Percentiles rank a stretch among this genome's conserved stretches.
These are phyloP conservation scores for Colletotrichum sojae DNA, from an alignment of 2,329 filamentous ascomycete species.

Conservation along the genomic window DNA sequence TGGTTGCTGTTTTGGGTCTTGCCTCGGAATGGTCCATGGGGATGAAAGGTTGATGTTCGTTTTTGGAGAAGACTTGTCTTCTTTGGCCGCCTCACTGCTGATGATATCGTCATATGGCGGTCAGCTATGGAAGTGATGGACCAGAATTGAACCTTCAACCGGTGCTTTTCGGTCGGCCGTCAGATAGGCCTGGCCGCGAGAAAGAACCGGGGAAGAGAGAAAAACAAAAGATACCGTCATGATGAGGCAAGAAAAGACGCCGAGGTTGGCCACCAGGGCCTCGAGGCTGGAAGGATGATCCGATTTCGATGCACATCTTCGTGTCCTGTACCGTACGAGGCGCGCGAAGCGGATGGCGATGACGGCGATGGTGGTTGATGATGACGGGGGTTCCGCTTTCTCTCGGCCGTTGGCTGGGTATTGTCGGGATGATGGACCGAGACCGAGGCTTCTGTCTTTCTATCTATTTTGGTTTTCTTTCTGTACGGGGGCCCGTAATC, in stretches of 20 bases:
- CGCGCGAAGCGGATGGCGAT: not conserved
- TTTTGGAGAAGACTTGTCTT: not conserved
- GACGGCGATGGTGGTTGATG: no score
- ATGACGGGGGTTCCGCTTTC: no score
- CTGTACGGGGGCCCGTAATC: no score
- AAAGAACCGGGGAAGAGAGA: not conserved
- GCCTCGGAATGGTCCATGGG: no score
- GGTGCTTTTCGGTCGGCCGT: conserved; percentile 3
- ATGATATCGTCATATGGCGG: not conserved
- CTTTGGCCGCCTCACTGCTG: not conserved
- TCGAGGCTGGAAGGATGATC: not conserved
- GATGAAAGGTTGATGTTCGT: not conserved
- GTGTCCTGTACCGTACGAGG: not conserved
- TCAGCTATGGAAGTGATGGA: not conserved
- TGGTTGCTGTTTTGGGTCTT: not conserved
- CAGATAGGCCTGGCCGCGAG: not conserved
- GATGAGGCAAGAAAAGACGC: not conserved
- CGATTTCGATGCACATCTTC: conserved; percentile 1
- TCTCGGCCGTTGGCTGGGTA: no score
- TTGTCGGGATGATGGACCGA: no score
- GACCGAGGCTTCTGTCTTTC: no score
- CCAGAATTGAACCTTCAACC: no score
- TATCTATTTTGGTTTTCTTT: no score
- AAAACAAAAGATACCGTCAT: conserved; percentile 2
- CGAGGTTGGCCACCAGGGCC: not conserved